Percentiles rank a stretch among this genome's conserved stretches.
Conservation (phyloP, 352 stramenopile species). For the Globisporangium iwayamae region DNA sequence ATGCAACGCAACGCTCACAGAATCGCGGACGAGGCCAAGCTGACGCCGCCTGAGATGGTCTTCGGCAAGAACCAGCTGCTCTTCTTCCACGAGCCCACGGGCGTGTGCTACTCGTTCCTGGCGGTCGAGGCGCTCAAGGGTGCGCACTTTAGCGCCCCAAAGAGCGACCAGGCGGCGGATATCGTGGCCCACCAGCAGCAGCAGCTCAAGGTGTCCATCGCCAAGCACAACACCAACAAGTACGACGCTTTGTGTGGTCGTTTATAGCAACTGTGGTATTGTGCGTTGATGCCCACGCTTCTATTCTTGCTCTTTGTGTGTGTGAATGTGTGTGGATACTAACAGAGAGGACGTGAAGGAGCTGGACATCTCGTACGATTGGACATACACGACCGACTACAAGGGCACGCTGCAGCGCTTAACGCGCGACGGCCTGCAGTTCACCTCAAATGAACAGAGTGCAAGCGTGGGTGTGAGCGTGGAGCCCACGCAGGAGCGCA, state of each 20-base stretch:
- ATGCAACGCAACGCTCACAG: conserved; percentile 14
- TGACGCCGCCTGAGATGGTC: conserved; percentile 85
- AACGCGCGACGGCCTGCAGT: conserved; percentile 18
- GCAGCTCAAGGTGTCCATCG: conserved; percentile 78
- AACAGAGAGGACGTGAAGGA: conserved; percentile 75
- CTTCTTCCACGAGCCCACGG: conserved; percentile 63
- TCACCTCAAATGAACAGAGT: conserved; percentile 25
- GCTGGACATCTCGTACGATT: conserved; percentile 80
- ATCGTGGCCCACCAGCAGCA: conserved; percentile 69
- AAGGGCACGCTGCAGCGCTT: conserved; percentile 69
- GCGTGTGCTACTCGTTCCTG: conserved; percentile 75
- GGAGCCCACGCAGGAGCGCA: conserved; percentile 50
- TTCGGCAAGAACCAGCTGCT: conserved; percentile 83
- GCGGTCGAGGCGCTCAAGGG: conserved; percentile 72
- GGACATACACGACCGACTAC: conserved; percentile 84
- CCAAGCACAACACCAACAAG: conserved; percentile 79
- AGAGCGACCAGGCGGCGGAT: conserved; percentile 36
- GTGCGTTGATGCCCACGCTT: not conserved
- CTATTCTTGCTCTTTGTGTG: not conserved
- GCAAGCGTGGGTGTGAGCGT: conserved; percentile 7
- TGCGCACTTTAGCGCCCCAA: conserved; percentile 49
- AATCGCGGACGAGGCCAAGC: conserved; percentile 51
- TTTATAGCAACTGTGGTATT: not conserved
- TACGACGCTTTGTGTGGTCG: conserved; percentile 17
- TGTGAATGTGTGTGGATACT: conserved; percentile 2